Base-by-base conservation (phyloP, 2,329 filamentous ascomycete genomes). In the Penicillium sclerotigenum region DNA sequence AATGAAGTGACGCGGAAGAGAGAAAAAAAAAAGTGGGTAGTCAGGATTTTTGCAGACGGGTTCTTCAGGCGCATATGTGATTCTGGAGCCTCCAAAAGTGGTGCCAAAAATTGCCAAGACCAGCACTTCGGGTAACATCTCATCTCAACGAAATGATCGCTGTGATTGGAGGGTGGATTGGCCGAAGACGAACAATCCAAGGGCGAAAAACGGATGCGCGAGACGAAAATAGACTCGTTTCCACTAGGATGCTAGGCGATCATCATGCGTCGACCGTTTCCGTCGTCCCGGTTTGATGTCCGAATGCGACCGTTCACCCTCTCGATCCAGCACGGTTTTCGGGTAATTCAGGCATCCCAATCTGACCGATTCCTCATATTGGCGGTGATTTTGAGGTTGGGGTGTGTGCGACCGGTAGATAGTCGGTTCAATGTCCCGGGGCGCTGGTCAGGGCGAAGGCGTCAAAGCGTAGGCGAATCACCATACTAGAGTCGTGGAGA, bases 211-310 rank as follows among this genome's bases (percentile, higher is more conserved):
- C 26, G 36, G 47, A 43, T 54, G 54, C 45, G 59, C 52, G 24
- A 52, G 49, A 40, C 41, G 41, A 51, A 55, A 46, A 52, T 55
- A 29, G 53, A 38, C 28, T 22, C 10, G 20, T 4, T 37, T 41
- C 36, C 47, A 45, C 36, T 43, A 16, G 53, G 40, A 29, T 54
- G 41, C 47, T 28, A 31, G 42, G 47, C 51, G 46, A 47, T 29
- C 31, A 31, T 47, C 33, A 47, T 59, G 56, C 56, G 59, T 57
- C 52, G 59, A 56, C 60, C 64, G 61, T 61, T 65, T 66, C 59
- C 64, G 63, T 63, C 55, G 33, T 48, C 36, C 43, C 29, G 24
- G 40, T 16, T 28, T 45, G 20, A 49, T 38, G 51, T 49, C 50
- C 38, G 53, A 51, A 59, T 61, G 58, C 58, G 60, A 62, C 61